Base-by-base conservation (phyloP, 106 monocot species). In the Platanthera zijinensis region DNA sequence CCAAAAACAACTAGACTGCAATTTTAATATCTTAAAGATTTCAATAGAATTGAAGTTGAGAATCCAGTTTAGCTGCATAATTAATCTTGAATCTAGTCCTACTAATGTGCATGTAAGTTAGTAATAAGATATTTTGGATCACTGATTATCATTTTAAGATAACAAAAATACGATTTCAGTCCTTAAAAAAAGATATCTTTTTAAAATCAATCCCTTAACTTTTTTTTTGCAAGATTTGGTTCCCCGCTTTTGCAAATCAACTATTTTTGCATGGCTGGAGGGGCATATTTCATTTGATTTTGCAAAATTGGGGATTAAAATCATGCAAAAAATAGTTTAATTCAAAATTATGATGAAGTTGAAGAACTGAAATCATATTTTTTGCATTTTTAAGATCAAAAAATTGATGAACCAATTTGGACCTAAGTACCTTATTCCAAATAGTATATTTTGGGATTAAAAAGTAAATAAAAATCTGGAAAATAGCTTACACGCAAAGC, bases 401-500 rank as follows among this genome's bases (percentile, higher is more conserved):
- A 7, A 70, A 5, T 25, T 48, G 70, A 25, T 32, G 30, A 70
- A 47, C 47, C 6, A 46, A 7, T 70, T 53, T 53, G 53, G 9
- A 47, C 47, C 70, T 48, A 46, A 3, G 17, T 70, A 47, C 3
- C 48, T 17, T 48, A 8, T 70, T 6, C 48, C 48, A 6, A 70
- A 70, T 47, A 70, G 5, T 70, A 48, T 47, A 45, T 17, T 47
- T 8, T 48, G 6, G 5, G n/a, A 1, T 11, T 48, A 70, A 48
- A 45, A 14, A 50, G 45, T 49, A 77, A 74, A 48, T 17, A 17
- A 75, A 48, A 76, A 57, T n/a, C 21, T 39, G 7, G 17, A 70
- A 21, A 61, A 50, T 28, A 72, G 56, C 82, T 74, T 87, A 96
- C 96, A 54, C 90, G 76, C 75, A 96, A 84, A 75, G 96, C 93